A percentile compares a stretch with the other conserved stretches of the same genome.
Evolutionary conservation across 139 green algal species (phyloP).

Genomic region (Marvania coccoides): DNA sequence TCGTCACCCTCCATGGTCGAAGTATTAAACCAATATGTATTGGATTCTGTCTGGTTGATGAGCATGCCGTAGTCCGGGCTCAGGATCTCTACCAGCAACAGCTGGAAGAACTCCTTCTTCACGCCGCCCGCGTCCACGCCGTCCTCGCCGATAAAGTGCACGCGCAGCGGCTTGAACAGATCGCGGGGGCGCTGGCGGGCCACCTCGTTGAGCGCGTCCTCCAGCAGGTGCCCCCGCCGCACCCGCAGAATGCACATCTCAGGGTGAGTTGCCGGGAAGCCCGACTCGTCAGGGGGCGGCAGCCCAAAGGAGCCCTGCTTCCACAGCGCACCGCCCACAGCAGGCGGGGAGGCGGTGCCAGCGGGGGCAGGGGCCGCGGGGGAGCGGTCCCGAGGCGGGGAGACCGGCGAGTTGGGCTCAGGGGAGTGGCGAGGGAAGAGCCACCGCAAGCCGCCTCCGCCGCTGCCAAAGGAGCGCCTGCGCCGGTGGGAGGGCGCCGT

Average conservation of each 20-base stretch:
- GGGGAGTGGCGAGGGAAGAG: slow-evolving; percentile 17
- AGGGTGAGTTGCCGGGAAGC: slow-evolving; percentile 60
- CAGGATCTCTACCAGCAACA: slow-evolving; percentile 82
- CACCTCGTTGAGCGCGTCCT: slow-evolving; percentile 85
- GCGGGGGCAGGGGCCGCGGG: not conserved
- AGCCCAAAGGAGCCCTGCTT: slow-evolving; percentile 48
- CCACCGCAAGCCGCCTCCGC: slow-evolving; percentile 22
- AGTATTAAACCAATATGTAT: slow-evolving; percentile 82
- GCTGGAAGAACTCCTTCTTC: slow-evolving; percentile 95
- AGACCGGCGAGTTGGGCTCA: no score
- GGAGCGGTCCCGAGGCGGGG: no score
- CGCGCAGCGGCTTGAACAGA: slow-evolving; percentile 87
- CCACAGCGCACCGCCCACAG: slow-evolving; percentile 10
- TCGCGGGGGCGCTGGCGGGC: slow-evolving; percentile 64
- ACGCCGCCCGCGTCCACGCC: slow-evolving; percentile 86
- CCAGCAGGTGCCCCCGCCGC: slow-evolving; percentile 73
- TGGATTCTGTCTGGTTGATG: slow-evolving; percentile 57
- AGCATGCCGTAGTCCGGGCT: slow-evolving; percentile 85
- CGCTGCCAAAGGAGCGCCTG: no score
- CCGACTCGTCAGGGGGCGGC: slow-evolving; percentile 45
- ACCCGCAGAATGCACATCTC: slow-evolving; percentile 90
- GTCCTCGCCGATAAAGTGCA: slow-evolving; percentile 95
- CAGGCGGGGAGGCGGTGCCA: not conserved
- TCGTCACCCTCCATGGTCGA: slow-evolving; percentile 52
- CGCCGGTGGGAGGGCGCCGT: not conserved